These are phyloP conservation scores for Termitomyces sp. DNA, from an alignment of 768 basidiomycete genomes.

Conservation along the genomic window DNA sequence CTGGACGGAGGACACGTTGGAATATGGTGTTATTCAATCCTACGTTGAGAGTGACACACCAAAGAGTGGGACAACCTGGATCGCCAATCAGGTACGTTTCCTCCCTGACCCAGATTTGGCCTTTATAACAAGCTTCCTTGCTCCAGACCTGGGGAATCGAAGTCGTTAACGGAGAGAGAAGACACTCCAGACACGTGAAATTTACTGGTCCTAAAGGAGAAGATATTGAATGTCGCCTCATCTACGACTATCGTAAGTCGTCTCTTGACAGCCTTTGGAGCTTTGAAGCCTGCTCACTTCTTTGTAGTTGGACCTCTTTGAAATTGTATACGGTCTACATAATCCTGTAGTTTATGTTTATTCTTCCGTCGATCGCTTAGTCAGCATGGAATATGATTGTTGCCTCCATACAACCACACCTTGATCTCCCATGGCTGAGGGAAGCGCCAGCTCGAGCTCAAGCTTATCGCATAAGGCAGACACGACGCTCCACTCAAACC, in stretches of 20 bases:
- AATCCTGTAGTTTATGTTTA: not conserved
- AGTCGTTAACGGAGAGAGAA: slow-evolving; percentile 49
- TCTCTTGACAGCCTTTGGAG: not conserved
- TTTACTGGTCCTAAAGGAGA: slow-evolving; percentile 59
- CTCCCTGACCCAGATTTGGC: not conserved
- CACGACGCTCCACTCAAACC: not conserved
- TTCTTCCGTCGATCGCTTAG: slow-evolving; percentile 1
- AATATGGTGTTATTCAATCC: slow-evolving; percentile 39
- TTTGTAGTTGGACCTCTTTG: not conserved
- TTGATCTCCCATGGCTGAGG: slow-evolving; percentile 3
- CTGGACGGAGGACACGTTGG: slow-evolving; percentile 35
- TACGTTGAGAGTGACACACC: slow-evolving; percentile 54
- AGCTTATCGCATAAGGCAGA: slow-evolving; percentile 5
- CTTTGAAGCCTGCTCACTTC: not conserved
- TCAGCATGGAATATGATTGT: not conserved
- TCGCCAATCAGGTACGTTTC: slow-evolving; percentile 53
- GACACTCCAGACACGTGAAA: slow-evolving; percentile 54
- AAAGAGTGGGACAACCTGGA: slow-evolving; percentile 60
- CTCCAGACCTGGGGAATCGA: slow-evolving; percentile 60
- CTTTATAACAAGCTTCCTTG: not conserved
- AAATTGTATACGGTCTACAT: not conserved
- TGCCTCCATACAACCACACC: not conserved
- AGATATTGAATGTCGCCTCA: slow-evolving; percentile 48
- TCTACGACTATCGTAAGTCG: slow-evolving; percentile 65
- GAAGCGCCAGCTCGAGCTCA: slow-evolving; percentile 10